Evolutionary conservation across 306 rosid genomes (phyloP), one percentile per base, ranked within the genome.

Genomic region (Vachellia pachyceras): DNA sequence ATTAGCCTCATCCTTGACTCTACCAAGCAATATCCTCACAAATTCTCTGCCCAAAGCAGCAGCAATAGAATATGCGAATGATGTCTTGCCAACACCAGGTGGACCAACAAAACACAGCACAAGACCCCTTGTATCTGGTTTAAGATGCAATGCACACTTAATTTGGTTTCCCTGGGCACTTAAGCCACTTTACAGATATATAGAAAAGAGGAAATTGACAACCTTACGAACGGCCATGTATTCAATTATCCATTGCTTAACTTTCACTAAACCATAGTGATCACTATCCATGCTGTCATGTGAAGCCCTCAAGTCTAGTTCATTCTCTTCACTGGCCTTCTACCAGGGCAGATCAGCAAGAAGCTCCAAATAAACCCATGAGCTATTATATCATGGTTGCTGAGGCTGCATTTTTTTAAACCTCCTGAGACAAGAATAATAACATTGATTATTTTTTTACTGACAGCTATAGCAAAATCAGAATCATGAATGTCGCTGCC

Each of bases 81-180:
- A 94, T 63, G 97, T 94, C 86, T 94, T 94, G 82, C 98, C 97
- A 79, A 94, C 98, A 89, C 98, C 98, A 10, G 98, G 98, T 54
- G 98, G 98, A 66, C 97, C 98, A 83, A 94, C 98, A 81, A 94
- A 92, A 89, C 98, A 94, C 90, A 94, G 77, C 52, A 94, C 98
- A n/a, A 97, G 99, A 64, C 99, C 99, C 84, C 94, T 93, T 65
- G 99, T 97, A 89, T 95, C 98, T 77, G 98, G 99, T 84, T 95
- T 95, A 76, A 95, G 98, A 98, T 95, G 96, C 83, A 90, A 58
- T 2, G 72, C 37, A 68, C 45, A 69, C 33, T 73, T 72, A 80
- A 66, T 84, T 86, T 60, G 90, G 88, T 54, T 80, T 77, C 69
- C 74, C 54, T 49, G 20, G 55, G 44, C 71, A 84, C 54, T 22